Evolutionary conservation across 2,329 filamentous ascomycete species (phyloP).

Genomic region (Fusarium ramigenum): DNA sequence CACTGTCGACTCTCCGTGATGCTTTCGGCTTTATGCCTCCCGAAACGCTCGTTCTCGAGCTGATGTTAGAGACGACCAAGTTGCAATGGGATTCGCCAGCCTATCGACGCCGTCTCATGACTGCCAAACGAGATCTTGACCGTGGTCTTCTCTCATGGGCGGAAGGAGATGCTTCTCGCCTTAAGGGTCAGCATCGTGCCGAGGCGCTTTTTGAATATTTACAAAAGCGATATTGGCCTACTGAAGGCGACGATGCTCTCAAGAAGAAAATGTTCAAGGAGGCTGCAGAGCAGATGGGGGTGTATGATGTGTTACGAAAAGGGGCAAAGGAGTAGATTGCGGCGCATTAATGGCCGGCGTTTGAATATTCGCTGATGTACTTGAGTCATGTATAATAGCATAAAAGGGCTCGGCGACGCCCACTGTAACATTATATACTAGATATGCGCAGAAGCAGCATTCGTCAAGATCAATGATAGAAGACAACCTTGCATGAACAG

Average conservation of each 20-base stretch:
- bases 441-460: not conserved
- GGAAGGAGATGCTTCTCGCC: slow-evolving; percentile 45
- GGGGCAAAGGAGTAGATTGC: slow-evolving; percentile 23
- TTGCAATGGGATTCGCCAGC: slow-evolving; percentile 54
- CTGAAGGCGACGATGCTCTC: slow-evolving; percentile 33
- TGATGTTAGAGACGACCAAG: slow-evolving; percentile 56
- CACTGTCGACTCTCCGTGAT: slow-evolving; percentile 55
- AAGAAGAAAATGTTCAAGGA: slow-evolving; percentile 43
- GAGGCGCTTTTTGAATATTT: slow-evolving; percentile 56
- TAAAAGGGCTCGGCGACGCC: not conserved
- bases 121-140: slow-evolving; percentile 56
- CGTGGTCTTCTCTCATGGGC: slow-evolving; percentile 46
- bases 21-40: slow-evolving; percentile 56
- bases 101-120: slow-evolving; percentile 53
- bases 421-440: slow-evolving; percentile 13
- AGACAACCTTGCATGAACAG: not conserved
- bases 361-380: slow-evolving; percentile 8
- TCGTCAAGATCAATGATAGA: slow-evolving; percentile 3
- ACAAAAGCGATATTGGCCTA: slow-evolving; percentile 51
- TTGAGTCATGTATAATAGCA: slow-evolving; percentile 10
- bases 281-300: slow-evolving; percentile 56
- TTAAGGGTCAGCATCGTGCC: slow-evolving; percentile 50
- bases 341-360: not conserved
- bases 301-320: slow-evolving; percentile 47
- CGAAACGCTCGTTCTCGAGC: slow-evolving; percentile 58